These are phyloP conservation scores for Gossypium laxum DNA, from an alignment of 441 rosid species.

Conservation along the genomic window DNA sequence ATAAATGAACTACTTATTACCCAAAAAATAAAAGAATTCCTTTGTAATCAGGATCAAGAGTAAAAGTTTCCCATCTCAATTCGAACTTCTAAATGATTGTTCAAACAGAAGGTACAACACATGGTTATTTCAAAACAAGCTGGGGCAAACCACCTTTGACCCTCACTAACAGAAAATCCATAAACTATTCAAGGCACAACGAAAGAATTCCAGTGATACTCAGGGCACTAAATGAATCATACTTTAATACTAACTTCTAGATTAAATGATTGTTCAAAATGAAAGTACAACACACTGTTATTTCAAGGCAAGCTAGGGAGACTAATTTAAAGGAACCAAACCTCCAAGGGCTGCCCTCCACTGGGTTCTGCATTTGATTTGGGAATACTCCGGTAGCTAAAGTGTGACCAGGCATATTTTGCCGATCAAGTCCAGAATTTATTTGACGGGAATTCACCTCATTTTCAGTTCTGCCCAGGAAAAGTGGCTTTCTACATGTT, in stretches of 20 bases:
- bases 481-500: slow-evolving; percentile 94
- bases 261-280: background rate
- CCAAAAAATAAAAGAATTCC: background rate
- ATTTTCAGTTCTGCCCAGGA: slow-evolving; percentile 54
- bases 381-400: slow-evolving; percentile 62
- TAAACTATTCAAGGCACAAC: background rate
- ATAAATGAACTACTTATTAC: background rate
- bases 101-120: background rate
- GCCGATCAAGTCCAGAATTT: slow-evolving; percentile 50
- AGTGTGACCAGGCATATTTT: slow-evolving; percentile 39
- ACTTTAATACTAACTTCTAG: background rate
- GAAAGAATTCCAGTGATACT: background rate
- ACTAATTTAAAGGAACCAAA: slow-evolving; percentile 26
- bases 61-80: background rate
- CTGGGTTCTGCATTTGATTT: slow-evolving; percentile 44
- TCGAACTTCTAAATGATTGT: background rate
- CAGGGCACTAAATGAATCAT: background rate
- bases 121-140: slow-evolving; percentile 6
- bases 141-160: slow-evolving; percentile 2
- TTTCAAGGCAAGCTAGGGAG: slow-evolving; percentile 11
- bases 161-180: background rate
- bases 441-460: slow-evolving; percentile 61
- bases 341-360: slow-evolving; percentile 80
- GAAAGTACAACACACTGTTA: slow-evolving; percentile 2
- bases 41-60: background rate